phyloP scores from a whole-genome alignment of 1,284 basidiomycete genomes.

The Afroboletus lepidellus region DNA sequence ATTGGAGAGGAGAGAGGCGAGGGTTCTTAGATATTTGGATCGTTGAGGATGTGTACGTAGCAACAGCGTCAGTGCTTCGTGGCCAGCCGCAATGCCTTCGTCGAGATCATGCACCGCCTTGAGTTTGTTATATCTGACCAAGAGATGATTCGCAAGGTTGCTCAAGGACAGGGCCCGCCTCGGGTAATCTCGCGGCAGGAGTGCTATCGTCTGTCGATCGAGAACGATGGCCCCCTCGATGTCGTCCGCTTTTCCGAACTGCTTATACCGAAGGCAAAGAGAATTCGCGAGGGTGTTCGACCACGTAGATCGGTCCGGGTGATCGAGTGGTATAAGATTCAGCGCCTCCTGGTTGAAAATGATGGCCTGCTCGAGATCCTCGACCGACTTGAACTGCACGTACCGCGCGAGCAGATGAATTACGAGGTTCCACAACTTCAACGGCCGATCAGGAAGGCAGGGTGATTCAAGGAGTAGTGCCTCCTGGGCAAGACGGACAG shows the following conservation, averaged over 20 bases:
- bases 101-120: not conserved
- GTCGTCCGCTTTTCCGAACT: not conserved
- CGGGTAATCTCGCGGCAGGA: not conserved
- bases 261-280: not conserved
- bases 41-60: not conserved
- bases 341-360: not conserved
- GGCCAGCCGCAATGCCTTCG: not conserved
- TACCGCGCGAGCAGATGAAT: not conserved
- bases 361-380: not conserved
- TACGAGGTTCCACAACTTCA: no score
- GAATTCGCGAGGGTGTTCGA: not conserved
- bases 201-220: not conserved
- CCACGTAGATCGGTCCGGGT: not conserved
- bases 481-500: no score
- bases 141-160: not conserved
- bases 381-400: not conserved
- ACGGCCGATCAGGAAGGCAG: no score
- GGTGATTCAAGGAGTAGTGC: no score
- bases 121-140: not conserved
- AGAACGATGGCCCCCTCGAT: not conserved
- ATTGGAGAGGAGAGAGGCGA: not conserved
- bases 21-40: not conserved
- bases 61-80: not conserved
- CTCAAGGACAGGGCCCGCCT: not conserved
- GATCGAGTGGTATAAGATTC: not conserved